Base-by-base conservation (phyloP, 164 flowering plant genomes). In the Vitis vinifera region DNA sequence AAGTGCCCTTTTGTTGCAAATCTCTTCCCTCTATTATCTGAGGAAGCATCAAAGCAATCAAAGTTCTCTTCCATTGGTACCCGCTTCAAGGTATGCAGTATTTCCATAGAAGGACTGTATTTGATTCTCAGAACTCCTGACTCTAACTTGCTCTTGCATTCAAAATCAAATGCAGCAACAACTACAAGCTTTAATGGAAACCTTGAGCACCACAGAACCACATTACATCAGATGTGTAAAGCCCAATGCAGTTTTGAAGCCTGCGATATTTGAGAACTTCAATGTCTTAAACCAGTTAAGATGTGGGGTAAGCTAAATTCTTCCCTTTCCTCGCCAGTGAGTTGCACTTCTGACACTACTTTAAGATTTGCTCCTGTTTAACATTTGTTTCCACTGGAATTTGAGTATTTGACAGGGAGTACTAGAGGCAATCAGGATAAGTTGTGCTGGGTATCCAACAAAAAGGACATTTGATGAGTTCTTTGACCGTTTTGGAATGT, bases 381-480 rank as follows among this genome's bases (percentile, higher is more conserved):
- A 61, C 63, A 61, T 16, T n/a, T 11, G 7, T 15, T 51, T 59
- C 37, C 30, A 19, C 16, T 70, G 55, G 16, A 23, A 14, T 74
- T 64, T 31, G 44, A 31, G 44, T 31, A 31, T 31, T 8, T 79
- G 55, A 30, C 81, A 90, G 95, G 93, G 91, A 73, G 97, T 89
- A 29, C 79, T 89, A 16, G 97, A 91, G 74, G 97, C 97, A 56
- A 90, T 91, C 53, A 82, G 94, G 68, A 91, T 91, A 59, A 91
- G 97, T 63, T 91, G 97, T 79, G 97, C 97, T 13, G 97, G 97
- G 11, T 91, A 90, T 78, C 97, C 97, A 63, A 91, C 94, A 17
- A 87, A 83, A 80, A 82, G 91, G 79, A 79, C 89, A 63, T 91
- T 91, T 71, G 89, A 84, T 73, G 97, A 90, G 83, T 91, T 91